phyloP scores from a whole-genome alignment of 2,329 filamentous ascomycete species.

The Hypoxylon rubiginosum region DNA sequence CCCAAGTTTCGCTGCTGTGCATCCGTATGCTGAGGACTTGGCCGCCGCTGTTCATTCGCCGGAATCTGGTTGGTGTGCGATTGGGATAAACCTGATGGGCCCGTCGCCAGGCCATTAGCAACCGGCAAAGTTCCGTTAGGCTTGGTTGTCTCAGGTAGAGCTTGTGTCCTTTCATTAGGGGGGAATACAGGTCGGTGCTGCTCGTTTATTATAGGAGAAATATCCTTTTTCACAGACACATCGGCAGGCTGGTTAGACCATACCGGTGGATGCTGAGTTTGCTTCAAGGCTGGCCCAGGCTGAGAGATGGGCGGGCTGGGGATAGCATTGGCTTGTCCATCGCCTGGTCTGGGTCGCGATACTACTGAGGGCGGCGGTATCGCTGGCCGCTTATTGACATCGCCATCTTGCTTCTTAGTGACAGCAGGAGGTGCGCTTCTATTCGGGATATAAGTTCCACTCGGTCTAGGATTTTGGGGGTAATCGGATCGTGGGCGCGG shows the following conservation, averaged over 20 bases:
- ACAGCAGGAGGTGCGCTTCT: slow-evolving; percentile 31
- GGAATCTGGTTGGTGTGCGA: slow-evolving; percentile 13
- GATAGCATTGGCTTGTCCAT: slow-evolving; percentile 25
- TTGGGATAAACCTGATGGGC: slow-evolving; percentile 10
- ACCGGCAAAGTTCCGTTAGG: slow-evolving; percentile 19
- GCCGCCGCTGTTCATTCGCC: slow-evolving; percentile 18
- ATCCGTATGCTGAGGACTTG: slow-evolving; percentile 10
- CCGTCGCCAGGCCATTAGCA: slow-evolving; percentile 1
- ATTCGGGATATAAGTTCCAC: slow-evolving; percentile 26
- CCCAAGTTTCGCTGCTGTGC: slow-evolving; percentile 10
- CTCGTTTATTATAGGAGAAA: slow-evolving; percentile 19
- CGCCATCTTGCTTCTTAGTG: slow-evolving; percentile 37
- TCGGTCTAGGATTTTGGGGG: slow-evolving; percentile 42
- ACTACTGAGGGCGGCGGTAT: slow-evolving; percentile 22
- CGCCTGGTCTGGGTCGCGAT: slow-evolving; percentile 24
- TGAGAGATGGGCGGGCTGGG: slow-evolving; percentile 1
- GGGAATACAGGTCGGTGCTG: slow-evolving; percentile 22
- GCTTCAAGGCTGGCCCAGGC: slow-evolving; percentile 16
- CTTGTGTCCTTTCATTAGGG: slow-evolving; percentile 6
- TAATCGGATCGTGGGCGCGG: slow-evolving; percentile 60
- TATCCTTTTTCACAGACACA: slow-evolving; percentile 19
- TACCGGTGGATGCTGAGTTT: slow-evolving; percentile 13
- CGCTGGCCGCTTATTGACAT: slow-evolving; percentile 24
- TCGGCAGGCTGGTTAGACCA: slow-evolving; percentile 20
- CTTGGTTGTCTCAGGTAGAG: slow-evolving; percentile 5